Conservation (phyloP, 495 filamentous ascomycete species). For the Pyronema omphalodes region DNA sequence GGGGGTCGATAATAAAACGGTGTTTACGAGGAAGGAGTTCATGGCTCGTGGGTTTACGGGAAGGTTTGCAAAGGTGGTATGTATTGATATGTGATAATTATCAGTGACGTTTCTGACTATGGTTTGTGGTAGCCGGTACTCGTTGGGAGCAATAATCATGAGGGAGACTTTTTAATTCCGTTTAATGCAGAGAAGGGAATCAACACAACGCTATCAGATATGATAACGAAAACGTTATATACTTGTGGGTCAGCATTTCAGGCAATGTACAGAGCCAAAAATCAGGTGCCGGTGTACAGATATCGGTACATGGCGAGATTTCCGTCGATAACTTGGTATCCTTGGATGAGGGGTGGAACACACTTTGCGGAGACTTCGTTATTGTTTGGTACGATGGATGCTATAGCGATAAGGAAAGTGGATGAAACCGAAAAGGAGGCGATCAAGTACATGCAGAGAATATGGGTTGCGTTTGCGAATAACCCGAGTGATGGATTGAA, state of each 20-base stretch:
- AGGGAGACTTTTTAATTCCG: background rate
- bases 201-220: background rate
- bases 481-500: conserved; percentile 2
- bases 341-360: background rate
- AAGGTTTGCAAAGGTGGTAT: conserved; percentile 5
- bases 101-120: background rate
- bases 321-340: background rate
- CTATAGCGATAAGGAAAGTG: background rate
- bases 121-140: background rate
- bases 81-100: background rate
- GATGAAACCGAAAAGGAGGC: background rate
- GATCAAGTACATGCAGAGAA: background rate
- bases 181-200: background rate
- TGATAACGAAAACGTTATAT: background rate
- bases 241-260: background rate
- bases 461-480: conserved; percentile 4
- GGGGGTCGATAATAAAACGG: background rate
- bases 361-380: background rate
- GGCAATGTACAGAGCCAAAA: background rate
- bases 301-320: conserved; percentile 4
- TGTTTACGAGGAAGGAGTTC: background rate
- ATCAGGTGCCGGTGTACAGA: background rate
- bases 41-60: background rate
- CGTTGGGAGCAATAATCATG: background rate
- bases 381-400: background rate